Evolutionary conservation across 768 basidiomycete genomes (phyloP), one percentile per base, ranked within the genome.

Genomic region (Lentinula sp.): DNA sequence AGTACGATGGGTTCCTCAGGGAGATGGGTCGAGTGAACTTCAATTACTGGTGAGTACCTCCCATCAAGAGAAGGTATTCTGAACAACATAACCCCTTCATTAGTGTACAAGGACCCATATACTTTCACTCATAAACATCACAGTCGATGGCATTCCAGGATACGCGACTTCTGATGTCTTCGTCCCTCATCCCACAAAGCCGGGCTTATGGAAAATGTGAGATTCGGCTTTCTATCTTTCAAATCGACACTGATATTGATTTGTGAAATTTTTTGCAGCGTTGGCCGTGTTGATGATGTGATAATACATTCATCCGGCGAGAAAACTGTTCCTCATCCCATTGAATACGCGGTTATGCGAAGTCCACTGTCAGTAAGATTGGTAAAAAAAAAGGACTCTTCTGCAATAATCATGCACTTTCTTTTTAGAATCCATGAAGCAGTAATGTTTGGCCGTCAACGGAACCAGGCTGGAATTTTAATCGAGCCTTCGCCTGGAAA

Each of bases 111-210:
- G 66, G 13, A 40, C 62, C 0, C 62, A 66, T 13, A 61, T 65
- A 2, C 65, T 71, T 34, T 72, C 67, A 34, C 23, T 72, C 3
- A 60, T 64, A 11, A 65, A 72, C 31, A 34, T 34, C 23, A 13
- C 18, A 8, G 21, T 76, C 1, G 65, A 74, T 1, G 81, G 78
- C 2, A 63, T 65, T 16, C 68, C 70, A 21, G 78, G 74, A 10
- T 81, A 79, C 50, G 70, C 77, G 1, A 80, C 79, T 1, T 67
- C 70, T 0, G 82, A 82, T 65, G 48, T 82, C 2, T 68, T 83
- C 15, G 61, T 72, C 0, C 73, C 75, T 31, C 82, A 83, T 64
- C 78, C 82, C 0, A 74, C 73, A 0, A 75, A 73, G 32, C 61
- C 74, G 5, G 70, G 75, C 1, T 45, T 73, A 15, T 84, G 71